A percentile compares a stretch with the other conserved stretches of the same genome.
phyloP scores from a whole-genome alignment of 148 eudicot genomes.

The Cornus florida region DNA sequence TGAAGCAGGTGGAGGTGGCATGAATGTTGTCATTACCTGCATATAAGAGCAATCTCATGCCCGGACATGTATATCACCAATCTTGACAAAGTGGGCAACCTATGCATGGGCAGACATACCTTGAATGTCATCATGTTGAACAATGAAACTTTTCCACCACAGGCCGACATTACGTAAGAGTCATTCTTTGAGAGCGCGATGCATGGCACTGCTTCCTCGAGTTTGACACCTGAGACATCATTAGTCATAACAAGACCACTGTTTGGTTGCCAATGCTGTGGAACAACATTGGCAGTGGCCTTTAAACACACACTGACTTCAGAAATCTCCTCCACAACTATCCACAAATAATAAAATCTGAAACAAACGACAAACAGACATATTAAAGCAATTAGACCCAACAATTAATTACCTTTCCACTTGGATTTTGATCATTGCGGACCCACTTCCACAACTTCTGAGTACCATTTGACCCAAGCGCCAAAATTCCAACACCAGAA shows the following conservation, averaged over 20 bases:
- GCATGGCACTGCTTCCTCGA: constrained; percentile 90
- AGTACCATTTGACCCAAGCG: constrained; percentile 66
- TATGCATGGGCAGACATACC: constrained; percentile 35
- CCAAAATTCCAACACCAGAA: constrained; percentile 77
- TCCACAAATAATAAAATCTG: neutral
- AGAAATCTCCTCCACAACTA: constrained; percentile 6
- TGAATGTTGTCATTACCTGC: constrained; percentile 91
- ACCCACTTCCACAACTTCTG: constrained; percentile 90
- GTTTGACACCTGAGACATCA: constrained; percentile 75
- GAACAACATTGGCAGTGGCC: constrained; percentile 81
- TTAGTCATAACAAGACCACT: constrained; percentile 82
- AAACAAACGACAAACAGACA: neutral
- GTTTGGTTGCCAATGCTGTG: constrained; percentile 87
- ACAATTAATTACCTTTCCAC: constrained; percentile 60
- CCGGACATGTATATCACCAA: neutral
- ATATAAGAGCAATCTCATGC: constrained; percentile 17
- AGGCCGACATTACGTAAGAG: constrained; percentile 94
- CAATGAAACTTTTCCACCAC: constrained; percentile 90
- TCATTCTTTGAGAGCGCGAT: constrained; percentile 96
- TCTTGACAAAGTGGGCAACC: too few relatives aligned
- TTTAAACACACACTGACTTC: constrained; percentile 25
- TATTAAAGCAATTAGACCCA: neutral
- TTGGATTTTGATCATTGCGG: constrained; percentile 79
- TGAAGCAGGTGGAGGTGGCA: constrained; percentile 94
- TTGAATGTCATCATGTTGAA: constrained; percentile 98